Percentiles rank a stretch among this genome's conserved stretches.
phyloP scores from a whole-genome alignment of 2,329 filamentous ascomycete species.

The Parastagonospora nodorum region DNA sequence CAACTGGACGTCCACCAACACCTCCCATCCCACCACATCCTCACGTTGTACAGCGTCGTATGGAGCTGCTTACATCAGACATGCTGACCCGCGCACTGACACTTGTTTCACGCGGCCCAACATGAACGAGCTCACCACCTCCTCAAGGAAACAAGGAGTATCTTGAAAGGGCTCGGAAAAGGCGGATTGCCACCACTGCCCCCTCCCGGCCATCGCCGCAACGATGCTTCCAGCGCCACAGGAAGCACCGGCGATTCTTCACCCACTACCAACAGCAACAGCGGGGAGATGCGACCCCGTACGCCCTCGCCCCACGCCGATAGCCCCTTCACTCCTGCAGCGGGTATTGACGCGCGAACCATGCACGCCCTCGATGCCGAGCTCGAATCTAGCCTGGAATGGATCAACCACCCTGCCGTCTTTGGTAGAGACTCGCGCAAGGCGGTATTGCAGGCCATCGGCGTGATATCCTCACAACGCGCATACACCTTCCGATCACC shows the following conservation, averaged over 20 bases:
- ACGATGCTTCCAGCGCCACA: conserved; percentile 47
- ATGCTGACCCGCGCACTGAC: conserved; percentile 95
- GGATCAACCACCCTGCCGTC: conserved; percentile 96
- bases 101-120: conserved; percentile 83
- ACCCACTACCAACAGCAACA: conserved; percentile 46
- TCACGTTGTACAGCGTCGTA: conserved; percentile 90
- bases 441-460: conserved; percentile 93
- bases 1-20: conserved; percentile 55
- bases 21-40: conserved; percentile 92
- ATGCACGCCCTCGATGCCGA: conserved; percentile 89
- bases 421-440: conserved; percentile 94
- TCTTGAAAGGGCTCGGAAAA: conserved; percentile 94
- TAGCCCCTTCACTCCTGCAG: conserved; percentile 61
- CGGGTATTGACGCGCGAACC: conserved; percentile 81
- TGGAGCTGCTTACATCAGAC: conserved; percentile 96
- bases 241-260: conserved; percentile 46
- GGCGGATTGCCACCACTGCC: conserved; percentile 90
- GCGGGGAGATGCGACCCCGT: conserved; percentile 39
- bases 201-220: conserved; percentile 55
- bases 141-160: conserved; percentile 89
- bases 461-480: conserved; percentile 92
- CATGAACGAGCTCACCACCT: conserved; percentile 93
- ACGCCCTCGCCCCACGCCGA: conserved; percentile 46
- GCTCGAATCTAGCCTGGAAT: conserved; percentile 87
- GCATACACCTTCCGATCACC: conserved; percentile 92